A percentile compares a stretch with the other conserved stretches of the same genome.
These are phyloP conservation scores for Maudiozyma humilis DNA, from an alignment of 1,139 yeast species.

Conservation along the genomic window DNA sequence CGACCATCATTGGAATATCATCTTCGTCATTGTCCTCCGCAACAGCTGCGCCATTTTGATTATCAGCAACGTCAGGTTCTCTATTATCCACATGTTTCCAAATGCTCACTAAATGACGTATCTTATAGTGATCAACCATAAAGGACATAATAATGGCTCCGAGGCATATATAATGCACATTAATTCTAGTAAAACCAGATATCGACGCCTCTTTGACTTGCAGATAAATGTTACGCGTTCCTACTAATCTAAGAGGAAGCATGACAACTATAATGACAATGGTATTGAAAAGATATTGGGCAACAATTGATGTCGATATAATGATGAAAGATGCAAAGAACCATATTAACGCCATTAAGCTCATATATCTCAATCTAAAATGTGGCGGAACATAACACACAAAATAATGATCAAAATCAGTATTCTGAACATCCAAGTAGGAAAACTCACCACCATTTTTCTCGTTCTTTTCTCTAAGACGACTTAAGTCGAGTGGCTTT, in stretches of 20 bases:
- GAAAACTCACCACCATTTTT: constrained; percentile 40
- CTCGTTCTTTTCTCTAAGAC: constrained; percentile 30
- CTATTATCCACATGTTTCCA: constrained; percentile 9
- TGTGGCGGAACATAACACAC: constrained; percentile 84
- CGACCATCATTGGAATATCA: not conserved
- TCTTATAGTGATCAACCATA: constrained; percentile 15
- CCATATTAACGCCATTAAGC: constrained; percentile 59
- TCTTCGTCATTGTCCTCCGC: constrained; percentile 2
- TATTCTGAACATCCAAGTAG: constrained; percentile 44
- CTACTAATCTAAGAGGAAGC: constrained; percentile 9
- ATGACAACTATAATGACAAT: constrained; percentile 6
- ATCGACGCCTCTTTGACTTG: not conserved
- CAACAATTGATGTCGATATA: constrained; percentile 31
- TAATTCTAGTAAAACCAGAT: constrained; percentile 13
- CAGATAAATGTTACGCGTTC: constrained; percentile 6
- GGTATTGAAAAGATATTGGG: constrained; percentile 38
- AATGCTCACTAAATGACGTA: constrained; percentile 7
- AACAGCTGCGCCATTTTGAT: not conserved
- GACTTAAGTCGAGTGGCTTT: constrained; percentile 36
- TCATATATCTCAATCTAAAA: constrained; percentile 52
- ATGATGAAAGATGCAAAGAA: constrained; percentile 51
- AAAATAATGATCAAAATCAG: constrained; percentile 51
- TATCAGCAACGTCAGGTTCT: not conserved
- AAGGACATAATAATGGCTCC: constrained; percentile 20
- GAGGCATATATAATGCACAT: constrained; percentile 18